A percentile compares a stretch with the other conserved stretches of the same genome.
Conservation (phyloP, 2,329 filamentous ascomycete genomes). For the Ilyonectria mors-panacis region DNA sequence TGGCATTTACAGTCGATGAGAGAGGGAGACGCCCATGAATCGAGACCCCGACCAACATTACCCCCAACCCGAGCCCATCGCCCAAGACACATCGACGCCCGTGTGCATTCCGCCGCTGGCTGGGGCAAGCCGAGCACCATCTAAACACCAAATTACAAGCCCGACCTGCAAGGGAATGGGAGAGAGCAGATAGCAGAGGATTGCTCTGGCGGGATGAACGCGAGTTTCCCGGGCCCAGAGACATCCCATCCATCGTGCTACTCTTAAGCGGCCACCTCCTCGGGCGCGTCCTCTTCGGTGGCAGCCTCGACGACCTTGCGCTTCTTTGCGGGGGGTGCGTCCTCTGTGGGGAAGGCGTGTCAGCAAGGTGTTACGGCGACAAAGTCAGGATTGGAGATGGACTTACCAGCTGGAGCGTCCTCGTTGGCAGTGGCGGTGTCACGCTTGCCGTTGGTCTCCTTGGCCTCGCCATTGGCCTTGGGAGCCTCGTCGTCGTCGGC, state of each 20-base stretch:
- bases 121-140: constrained; percentile 23
- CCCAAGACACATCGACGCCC: constrained; percentile 6
- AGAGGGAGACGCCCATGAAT: constrained; percentile 11
- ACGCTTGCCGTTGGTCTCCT: constrained; percentile 39
- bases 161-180: constrained; percentile 16
- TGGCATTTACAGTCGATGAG: constrained; percentile 14
- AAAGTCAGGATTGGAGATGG: too few species aligned
- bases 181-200: not conserved
- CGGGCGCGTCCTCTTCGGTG: constrained; percentile 40
- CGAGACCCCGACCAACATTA: not conserved
- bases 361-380: not conserved
- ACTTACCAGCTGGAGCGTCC: constrained; percentile 20
- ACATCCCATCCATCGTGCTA: not conserved
- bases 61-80: not conserved
- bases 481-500: constrained; percentile 46
- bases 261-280: constrained; percentile 23
- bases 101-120: constrained; percentile 11
- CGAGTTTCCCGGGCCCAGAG: not conserved
- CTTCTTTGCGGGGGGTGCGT: constrained; percentile 28
- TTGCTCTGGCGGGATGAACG: not conserved
- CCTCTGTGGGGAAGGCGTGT: constrained; percentile 5
- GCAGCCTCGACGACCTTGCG: constrained; percentile 35
- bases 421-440: constrained; percentile 20
- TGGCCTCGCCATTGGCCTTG: constrained; percentile 46
- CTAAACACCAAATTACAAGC: constrained; percentile 23